phyloP scores from a whole-genome alignment of 257 asterid species.

The Ilex asprella region DNA sequence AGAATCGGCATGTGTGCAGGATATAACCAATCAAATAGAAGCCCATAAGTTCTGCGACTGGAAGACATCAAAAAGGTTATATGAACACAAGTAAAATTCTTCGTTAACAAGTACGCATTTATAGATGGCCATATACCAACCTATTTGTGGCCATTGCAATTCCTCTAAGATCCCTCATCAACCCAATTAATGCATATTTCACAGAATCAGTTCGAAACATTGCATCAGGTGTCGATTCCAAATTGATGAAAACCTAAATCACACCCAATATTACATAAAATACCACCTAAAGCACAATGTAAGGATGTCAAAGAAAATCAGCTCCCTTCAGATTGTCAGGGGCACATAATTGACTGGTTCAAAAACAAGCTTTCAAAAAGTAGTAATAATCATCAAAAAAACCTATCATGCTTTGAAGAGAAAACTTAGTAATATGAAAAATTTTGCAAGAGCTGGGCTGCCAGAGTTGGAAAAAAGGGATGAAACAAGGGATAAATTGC shows the following conservation, averaged over 20 bases:
- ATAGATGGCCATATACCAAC: constrained; percentile 30
- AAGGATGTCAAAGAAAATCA: neutral
- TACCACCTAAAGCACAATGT: constrained; percentile 4
- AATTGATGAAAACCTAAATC: constrained; percentile 58
- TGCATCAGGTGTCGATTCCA: constrained; percentile 74
- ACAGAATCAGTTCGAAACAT: constrained; percentile 81
- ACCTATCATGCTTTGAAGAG: neutral
- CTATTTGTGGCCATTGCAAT: constrained; percentile 91
- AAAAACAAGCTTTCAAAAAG: neutral
- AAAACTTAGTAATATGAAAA: neutral
- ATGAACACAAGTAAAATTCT: constrained; percentile 7
- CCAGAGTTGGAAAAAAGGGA: neutral
- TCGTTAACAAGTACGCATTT: constrained; percentile 3
- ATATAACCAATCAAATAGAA: constrained; percentile 96
- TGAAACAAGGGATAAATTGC: neutral
- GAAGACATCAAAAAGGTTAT: constrained; percentile 22
- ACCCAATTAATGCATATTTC: constrained; percentile 80
- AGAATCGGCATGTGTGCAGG: constrained; percentile 90
- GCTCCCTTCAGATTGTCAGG: neutral
- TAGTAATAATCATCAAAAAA: neutral
- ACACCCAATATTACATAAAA: constrained; percentile 18
- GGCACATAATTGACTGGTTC: neutral
- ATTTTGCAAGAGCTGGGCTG: neutral
- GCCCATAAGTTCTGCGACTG: constrained; percentile 91
- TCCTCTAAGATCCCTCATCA: constrained; percentile 98